Percentiles rank a stretch among this genome's conserved stretches.
These are phyloP conservation scores for Lindgomyces ingoldianus DNA, from an alignment of 495 filamentous ascomycete genomes.

Conservation along the genomic window DNA sequence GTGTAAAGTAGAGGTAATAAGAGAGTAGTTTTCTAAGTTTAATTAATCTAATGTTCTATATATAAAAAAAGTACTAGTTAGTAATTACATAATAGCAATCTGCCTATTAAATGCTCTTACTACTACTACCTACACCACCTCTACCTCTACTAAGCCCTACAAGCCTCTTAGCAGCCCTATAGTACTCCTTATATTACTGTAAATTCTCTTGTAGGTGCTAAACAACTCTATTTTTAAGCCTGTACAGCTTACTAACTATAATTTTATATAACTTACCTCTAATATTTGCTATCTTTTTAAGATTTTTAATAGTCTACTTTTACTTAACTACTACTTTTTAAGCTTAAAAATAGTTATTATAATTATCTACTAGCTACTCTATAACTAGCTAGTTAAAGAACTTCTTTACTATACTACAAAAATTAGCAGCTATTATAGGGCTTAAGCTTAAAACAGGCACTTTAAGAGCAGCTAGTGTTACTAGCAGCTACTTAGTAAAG, in stretches of 20 bases:
- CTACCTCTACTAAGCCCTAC: neutral
- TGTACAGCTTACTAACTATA: neutral
- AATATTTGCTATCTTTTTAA: neutral
- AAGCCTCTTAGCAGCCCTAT: neutral
- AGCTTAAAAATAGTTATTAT: neutral
- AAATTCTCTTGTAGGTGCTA: neutral
- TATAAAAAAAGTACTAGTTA: neutral
- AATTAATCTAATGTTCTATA: too few species aligned
- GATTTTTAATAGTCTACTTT: neutral
- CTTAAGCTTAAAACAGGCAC: neutral
- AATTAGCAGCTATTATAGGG: neutral
- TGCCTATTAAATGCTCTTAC: neutral
- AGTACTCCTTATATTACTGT: neutral
- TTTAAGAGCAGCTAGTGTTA: neutral
- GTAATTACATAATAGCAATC: neutral
- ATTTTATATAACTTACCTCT: neutral
- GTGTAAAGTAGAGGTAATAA: too few species aligned
- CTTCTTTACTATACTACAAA: neutral
- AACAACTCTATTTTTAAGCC: conserved; percentile 2
- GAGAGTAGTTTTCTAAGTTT: too few species aligned
- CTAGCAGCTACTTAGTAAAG: too few species aligned
- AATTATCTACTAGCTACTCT: neutral
- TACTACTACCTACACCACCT: neutral
- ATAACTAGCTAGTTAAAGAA: neutral
- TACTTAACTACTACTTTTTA: neutral